Conservation (phyloP, 1,284 basidiomycete species). For the Neolentinus lepideus region DNA sequence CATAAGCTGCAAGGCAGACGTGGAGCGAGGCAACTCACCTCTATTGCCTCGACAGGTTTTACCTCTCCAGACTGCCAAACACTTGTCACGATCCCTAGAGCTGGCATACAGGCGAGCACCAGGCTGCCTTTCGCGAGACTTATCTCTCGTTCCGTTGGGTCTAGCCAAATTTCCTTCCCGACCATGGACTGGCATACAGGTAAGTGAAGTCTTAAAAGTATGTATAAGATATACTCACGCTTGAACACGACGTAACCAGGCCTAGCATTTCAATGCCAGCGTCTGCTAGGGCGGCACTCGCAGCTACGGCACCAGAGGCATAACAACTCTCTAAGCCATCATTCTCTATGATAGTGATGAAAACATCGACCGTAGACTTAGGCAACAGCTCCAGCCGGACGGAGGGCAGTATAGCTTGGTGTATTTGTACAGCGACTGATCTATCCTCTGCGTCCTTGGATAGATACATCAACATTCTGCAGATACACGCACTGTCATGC, state of each 20-base stretch:
- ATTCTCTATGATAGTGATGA: slow-evolving; percentile 86
- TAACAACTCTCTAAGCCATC: slow-evolving; percentile 84
- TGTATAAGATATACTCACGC: slow-evolving; percentile 34
- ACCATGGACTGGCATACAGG: slow-evolving; percentile 40
- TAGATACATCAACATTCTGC: slow-evolving; percentile 3
- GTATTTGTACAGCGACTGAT: slow-evolving; percentile 74
- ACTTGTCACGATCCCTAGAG: slow-evolving; percentile 80
- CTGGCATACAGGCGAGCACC: slow-evolving; percentile 81
- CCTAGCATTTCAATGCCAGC: slow-evolving; percentile 87
- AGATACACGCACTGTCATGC: slow-evolving; percentile 20
- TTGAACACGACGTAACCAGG: slow-evolving; percentile 72
- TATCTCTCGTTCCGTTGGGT: slow-evolving; percentile 73
- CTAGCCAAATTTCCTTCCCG: slow-evolving; percentile 56
- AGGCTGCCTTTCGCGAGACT: slow-evolving; percentile 50
- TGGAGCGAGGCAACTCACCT: slow-evolving; percentile 32
- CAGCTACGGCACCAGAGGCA: slow-evolving; percentile 80
- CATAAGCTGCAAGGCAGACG: not conserved
- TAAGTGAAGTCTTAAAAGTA: not conserved
- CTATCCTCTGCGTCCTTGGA: slow-evolving; percentile 89
- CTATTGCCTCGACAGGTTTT: slow-evolving; percentile 37
- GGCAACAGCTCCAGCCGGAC: slow-evolving; percentile 87
- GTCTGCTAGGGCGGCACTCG: slow-evolving; percentile 84
- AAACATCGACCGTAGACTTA: slow-evolving; percentile 91
- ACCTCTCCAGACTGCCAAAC: slow-evolving; percentile 75
- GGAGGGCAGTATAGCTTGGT: slow-evolving; percentile 82